Percentiles rank a stretch among this genome's conserved stretches.
These are phyloP conservation scores for Podaxis mareebaensis DNA, from an alignment of 768 basidiomycete species.

Conservation along the genomic window DNA sequence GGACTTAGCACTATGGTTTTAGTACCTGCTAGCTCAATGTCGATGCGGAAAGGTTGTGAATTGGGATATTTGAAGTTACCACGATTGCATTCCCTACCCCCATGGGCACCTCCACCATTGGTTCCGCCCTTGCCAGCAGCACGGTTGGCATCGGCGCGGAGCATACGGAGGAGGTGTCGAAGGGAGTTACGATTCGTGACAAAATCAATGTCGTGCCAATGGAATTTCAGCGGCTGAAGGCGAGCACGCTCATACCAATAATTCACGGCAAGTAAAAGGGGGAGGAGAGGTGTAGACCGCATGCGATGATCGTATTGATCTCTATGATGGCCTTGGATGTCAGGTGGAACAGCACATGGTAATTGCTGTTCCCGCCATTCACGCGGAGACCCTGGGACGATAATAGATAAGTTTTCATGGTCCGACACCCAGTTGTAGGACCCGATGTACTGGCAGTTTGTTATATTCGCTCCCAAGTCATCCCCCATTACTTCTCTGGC, in stretches of 20 bases:
- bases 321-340: conserved; percentile 4
- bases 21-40: conserved; percentile 53
- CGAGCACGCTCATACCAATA: conserved; percentile 10
- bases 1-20: conserved; percentile 57
- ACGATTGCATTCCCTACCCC: conserved; percentile 2
- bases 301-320: conserved; percentile 14
- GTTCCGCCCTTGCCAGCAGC: conserved; percentile 21
- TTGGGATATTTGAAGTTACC: neutral
- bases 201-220: conserved; percentile 37
- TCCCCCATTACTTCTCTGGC: neutral
- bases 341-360: neutral
- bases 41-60: conserved; percentile 51
- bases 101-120: neutral
- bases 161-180: conserved; percentile 58
- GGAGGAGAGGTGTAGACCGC: conserved; percentile 11
- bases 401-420: conserved; percentile 45
- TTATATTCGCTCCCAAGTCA: conserved; percentile 28
- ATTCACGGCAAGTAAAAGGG: conserved; percentile 15
- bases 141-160: conserved; percentile 19
- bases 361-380: conserved; percentile 11
- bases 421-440: conserved; percentile 57
- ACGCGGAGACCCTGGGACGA: conserved; percentile 41
- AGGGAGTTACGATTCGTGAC: conserved; percentile 62
- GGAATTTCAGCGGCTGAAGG: conserved; percentile 19
- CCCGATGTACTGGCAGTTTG: conserved; percentile 41